These are phyloP conservation scores for Dalbergia cultrata DNA, from an alignment of 306 rosid genomes.

Conservation along the genomic window DNA sequence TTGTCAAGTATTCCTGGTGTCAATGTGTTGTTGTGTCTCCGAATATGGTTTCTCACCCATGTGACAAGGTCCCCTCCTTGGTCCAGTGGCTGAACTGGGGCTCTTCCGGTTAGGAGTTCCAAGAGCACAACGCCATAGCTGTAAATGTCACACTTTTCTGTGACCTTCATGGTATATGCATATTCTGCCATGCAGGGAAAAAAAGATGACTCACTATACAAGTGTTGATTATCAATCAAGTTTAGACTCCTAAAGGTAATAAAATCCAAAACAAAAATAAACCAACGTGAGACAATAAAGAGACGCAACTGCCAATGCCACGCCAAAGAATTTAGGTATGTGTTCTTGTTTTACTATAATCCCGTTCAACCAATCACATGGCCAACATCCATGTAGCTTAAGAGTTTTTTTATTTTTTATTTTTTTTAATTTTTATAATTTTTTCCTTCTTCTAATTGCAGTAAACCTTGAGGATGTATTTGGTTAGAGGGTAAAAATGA, in stretches of 20 bases:
- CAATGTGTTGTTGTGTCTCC: slow-evolving; percentile 67
- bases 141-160: slow-evolving; percentile 94
- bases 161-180: slow-evolving; percentile 97
- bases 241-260: not conserved
- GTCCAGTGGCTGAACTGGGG: slow-evolving; percentile 93
- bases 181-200: slow-evolving; percentile 68
- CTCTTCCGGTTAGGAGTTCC: slow-evolving; percentile 86
- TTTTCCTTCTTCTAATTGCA: too few species aligned
- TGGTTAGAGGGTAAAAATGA: too few species aligned
- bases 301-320: not conserved
- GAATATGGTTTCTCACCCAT: slow-evolving; percentile 67
- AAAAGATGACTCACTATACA: slow-evolving; percentile 28
- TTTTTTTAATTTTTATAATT: too few species aligned
- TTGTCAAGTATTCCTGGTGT: slow-evolving; percentile 72
- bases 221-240: slow-evolving; percentile 10
- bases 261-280: not conserved
- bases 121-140: slow-evolving; percentile 96
- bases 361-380: not conserved
- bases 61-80: slow-evolving; percentile 94
- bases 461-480: too few species aligned
- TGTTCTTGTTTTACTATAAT: not conserved
- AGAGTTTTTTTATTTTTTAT: too few species aligned
- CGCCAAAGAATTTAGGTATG: not conserved
- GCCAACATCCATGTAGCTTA: not conserved
- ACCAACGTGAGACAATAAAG: not conserved